Evolutionary conservation across 2,329 filamentous ascomycete species (phyloP).

Genomic region (Pseudonectria foliicola): DNA sequence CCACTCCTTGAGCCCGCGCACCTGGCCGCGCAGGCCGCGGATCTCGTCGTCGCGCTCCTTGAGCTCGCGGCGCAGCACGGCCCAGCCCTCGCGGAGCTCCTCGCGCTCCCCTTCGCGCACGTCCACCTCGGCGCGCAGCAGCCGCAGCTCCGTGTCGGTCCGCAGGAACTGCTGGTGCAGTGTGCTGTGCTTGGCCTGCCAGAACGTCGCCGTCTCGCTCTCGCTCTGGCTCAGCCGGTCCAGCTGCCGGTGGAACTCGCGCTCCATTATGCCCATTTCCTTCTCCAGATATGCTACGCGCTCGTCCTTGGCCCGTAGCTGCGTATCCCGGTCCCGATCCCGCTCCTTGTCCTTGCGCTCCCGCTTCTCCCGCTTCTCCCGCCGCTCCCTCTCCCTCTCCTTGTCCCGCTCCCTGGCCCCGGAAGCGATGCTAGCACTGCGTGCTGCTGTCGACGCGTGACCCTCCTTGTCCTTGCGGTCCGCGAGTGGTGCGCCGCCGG

Average conservation of each 20-base stretch:
- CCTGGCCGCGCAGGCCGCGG: conserved; percentile 47
- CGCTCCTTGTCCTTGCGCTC: conserved; percentile 11
- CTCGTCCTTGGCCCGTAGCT: conserved; percentile 41
- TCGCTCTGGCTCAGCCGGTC: conserved; percentile 47
- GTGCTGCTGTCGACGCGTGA: conserved; percentile 28
- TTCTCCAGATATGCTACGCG: conserved; percentile 45
- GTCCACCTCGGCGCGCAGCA: conserved; percentile 43
- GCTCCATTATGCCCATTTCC: conserved; percentile 46
- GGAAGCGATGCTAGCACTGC: conserved; percentile 18
- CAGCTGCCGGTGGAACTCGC: conserved; percentile 46
- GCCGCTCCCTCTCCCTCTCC: conserved; percentile 13
- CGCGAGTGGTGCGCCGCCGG: conserved; percentile 17
- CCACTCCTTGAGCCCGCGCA: conserved; percentile 63
- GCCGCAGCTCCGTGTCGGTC: conserved; percentile 45
- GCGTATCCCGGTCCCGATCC: conserved; percentile 20
- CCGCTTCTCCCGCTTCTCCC: conserved; percentile 18
- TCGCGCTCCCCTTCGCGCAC: conserved; percentile 39
- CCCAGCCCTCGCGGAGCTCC: conserved; percentile 44
- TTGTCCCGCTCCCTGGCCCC: conserved; percentile 23
- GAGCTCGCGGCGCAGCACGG: conserved; percentile 38
- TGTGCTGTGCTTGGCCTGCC: conserved; percentile 48
- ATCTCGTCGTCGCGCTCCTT: conserved; percentile 50
- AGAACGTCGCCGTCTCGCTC: conserved; percentile 48
- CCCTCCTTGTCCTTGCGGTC: conserved; percentile 21
- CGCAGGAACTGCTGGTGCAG: conserved; percentile 46